phyloP scores from a whole-genome alignment of 768 basidiomycete genomes.

The Mycena rosella region DNA sequence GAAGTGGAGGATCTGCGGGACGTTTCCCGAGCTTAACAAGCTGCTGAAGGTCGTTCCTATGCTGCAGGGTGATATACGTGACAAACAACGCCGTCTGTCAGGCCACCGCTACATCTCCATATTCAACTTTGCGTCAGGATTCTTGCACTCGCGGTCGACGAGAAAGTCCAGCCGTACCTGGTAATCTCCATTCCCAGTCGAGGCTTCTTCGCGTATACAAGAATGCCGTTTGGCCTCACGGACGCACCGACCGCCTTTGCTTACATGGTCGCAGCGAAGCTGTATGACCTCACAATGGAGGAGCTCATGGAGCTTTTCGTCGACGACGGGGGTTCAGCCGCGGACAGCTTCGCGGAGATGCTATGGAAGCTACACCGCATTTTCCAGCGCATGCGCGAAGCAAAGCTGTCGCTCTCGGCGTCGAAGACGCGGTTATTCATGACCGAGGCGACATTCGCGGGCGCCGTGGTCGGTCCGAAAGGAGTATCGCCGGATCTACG shows the following conservation, averaged over 20 bases:
- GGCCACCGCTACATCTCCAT: slow-evolving; percentile 50
- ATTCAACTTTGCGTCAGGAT: slow-evolving; percentile 54
- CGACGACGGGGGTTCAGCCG: slow-evolving; percentile 51
- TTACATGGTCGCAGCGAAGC: slow-evolving; percentile 40
- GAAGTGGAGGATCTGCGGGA: slow-evolving; percentile 55
- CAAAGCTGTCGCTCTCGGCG: slow-evolving; percentile 50
- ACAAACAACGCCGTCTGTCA: slow-evolving; percentile 51
- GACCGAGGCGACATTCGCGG: slow-evolving; percentile 50
- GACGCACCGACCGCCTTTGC: slow-evolving; percentile 53
- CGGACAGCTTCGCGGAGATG: slow-evolving; percentile 46
- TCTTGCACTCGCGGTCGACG: slow-evolving; percentile 41
- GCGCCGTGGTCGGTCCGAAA: slow-evolving; percentile 43
- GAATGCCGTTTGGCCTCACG: slow-evolving; percentile 39
- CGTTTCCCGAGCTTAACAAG: slow-evolving; percentile 50
- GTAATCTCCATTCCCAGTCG: slow-evolving; percentile 52
- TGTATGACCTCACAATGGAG: slow-evolving; percentile 42
- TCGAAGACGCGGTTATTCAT: slow-evolving; percentile 51
- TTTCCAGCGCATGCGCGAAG: slow-evolving; percentile 43
- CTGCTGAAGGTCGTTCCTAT: slow-evolving; percentile 44
- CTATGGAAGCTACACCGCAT: slow-evolving; percentile 41
- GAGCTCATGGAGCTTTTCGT: slow-evolving; percentile 49
- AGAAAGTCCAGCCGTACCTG: slow-evolving; percentile 42
- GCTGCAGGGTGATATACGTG: slow-evolving; percentile 51
- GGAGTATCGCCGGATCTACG: slow-evolving; percentile 38
- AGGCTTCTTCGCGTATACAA: slow-evolving; percentile 49